Evolutionary conservation across 2,329 filamentous ascomycete genomes (phyloP), one percentile per base, ranked within the genome.

Genomic region (Pseudogymnoascus sp.): DNA sequence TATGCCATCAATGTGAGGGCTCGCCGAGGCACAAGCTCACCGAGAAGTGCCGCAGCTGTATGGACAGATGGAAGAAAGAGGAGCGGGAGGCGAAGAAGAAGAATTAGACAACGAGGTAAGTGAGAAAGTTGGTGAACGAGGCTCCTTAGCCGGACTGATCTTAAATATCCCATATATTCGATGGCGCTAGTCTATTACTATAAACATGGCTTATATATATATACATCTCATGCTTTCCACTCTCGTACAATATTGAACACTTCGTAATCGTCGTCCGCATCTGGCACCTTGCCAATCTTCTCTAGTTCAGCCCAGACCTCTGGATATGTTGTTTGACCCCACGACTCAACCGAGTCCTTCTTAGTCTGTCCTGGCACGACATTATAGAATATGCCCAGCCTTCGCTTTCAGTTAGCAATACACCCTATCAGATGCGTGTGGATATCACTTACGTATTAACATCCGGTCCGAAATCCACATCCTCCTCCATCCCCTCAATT

Each of bases 361-460:
- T 85, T 81, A 61, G 82, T 80, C 64, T 82, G 81, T 64, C 82
- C 84, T 2, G 84, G 86, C 2, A 91, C 81, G 8, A 85, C 87
- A 69, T 93, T 95, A 74, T 90, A 91, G 64, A 91, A 80, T 26
- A 87, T 83, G 14, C 87, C 91, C 59, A 96, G 78, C 31, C 90
- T 92, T 63, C 63, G 6, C 61, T 40, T 2, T 3, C 24, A 44
- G 24, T 44, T 29, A 63, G 56, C 5, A 40, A 33, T 33, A 11
- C 65, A 59, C 6, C 19, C 19, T 13, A 19, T 2, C 63, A 14
- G 2, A 37, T 31, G 35, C 14, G 40, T n/a, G 16, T 3, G 33
- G 50, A 64, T 26, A 26, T 63, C 50, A 85, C 89, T 81, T 77
- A 92, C 89, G 89, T 88, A 71, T 85, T 82, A 31, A 80, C 76